phyloP scores from a whole-genome alignment of 306 rosid genomes.

The Canavalia ensiformis region DNA sequence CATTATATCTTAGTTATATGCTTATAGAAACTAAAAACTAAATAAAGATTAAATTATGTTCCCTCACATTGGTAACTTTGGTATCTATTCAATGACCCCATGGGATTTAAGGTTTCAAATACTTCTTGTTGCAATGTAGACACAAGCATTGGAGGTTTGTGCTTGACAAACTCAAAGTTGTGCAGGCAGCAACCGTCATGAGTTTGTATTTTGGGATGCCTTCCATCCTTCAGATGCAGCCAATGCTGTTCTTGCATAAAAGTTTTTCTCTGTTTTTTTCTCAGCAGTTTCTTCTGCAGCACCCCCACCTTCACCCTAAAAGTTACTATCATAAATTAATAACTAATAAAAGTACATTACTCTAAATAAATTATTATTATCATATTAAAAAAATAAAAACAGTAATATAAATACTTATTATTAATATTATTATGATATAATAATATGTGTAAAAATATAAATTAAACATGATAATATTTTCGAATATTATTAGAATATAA shows the following conservation, averaged over 20 bases:
- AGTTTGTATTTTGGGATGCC: conserved; percentile 67
- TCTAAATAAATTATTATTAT: no score
- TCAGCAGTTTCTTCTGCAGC: conserved; percentile 47
- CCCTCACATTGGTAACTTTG: no score
- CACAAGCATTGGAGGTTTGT: conserved; percentile 68
- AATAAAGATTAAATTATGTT: background rate
- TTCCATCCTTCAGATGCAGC: conserved; percentile 95
- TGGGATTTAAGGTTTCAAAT: conserved; percentile 85
- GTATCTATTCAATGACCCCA: background rate
- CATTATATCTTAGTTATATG: conserved; percentile 1
- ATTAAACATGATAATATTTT: no score
- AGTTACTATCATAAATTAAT: no score
- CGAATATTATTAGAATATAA: no score
- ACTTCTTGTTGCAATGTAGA: conserved; percentile 62
- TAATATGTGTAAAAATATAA: no score
- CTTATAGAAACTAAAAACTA: background rate
- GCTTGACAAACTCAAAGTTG: conserved; percentile 80
- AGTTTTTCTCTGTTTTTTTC: conserved; percentile 62
- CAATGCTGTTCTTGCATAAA: conserved; percentile 69
- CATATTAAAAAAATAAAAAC: no score
- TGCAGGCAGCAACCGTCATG: conserved; percentile 58
- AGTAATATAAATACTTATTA: no score
- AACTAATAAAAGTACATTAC: no score
- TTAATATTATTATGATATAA: no score
- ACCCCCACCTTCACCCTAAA: conserved; percentile 55